A percentile compares a stretch with the other conserved stretches of the same genome.
Conservation (phyloP, 306 rosid species). For the Dalbergia oliveri region DNA sequence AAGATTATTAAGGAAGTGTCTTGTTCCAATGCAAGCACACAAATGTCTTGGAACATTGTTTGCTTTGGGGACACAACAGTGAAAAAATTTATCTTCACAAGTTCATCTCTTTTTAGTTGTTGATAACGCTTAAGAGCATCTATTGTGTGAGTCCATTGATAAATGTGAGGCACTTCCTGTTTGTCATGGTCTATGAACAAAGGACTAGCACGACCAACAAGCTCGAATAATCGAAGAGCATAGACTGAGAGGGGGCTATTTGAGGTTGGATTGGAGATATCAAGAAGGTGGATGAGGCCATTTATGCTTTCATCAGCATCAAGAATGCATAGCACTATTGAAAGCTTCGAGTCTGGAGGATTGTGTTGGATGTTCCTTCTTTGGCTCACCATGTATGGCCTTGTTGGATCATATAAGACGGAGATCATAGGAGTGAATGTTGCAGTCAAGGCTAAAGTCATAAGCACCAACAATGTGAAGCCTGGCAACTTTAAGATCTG, state of each 20-base stretch:
- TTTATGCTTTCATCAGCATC: constrained; percentile 50
- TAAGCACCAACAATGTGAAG: constrained; percentile 66
- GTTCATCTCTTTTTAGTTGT: constrained; percentile 39
- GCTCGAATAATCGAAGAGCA: constrained; percentile 65
- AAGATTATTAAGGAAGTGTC: constrained; percentile 65
- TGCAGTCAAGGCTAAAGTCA: constrained; percentile 57
- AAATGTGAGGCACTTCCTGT: constrained; percentile 56
- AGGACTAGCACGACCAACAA: constrained; percentile 69
- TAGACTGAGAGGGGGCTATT: constrained; percentile 53
- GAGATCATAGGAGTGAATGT: constrained; percentile 61
- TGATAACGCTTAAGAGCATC: constrained; percentile 51
- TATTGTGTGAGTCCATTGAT: constrained; percentile 46
- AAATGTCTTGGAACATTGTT: constrained; percentile 76
- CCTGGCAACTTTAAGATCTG: constrained; percentile 64
- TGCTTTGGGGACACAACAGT: constrained; percentile 62
- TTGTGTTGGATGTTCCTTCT: constrained; percentile 79
- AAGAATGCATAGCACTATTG: constrained; percentile 55
- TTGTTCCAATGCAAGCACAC: constrained; percentile 63
- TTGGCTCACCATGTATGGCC: constrained; percentile 77
- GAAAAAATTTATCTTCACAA: constrained; percentile 52
- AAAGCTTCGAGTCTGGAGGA: constrained; percentile 54
- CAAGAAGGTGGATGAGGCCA: constrained; percentile 58
- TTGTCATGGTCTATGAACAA: constrained; percentile 66
- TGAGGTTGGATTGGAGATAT: constrained; percentile 59
- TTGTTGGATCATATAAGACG: constrained; percentile 79